Evolutionary conservation across 2,329 filamentous ascomycete genomes (phyloP), one percentile per base, ranked within the genome.

Genomic region (Scytalidium lignicola): DNA sequence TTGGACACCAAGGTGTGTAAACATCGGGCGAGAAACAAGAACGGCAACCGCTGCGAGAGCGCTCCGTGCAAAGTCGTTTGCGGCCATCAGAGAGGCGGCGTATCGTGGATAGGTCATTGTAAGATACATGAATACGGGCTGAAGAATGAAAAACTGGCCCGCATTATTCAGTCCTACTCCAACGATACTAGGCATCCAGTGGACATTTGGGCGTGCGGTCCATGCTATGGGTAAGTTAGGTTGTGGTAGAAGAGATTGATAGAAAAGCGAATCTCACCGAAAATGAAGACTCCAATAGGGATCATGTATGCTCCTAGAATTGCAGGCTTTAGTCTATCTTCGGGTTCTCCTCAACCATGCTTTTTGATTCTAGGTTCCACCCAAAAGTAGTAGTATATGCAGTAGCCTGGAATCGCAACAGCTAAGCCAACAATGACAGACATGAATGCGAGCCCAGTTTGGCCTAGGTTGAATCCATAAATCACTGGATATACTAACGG

Each of bases 401-500:
- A 57, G 63, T 78, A 82, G 32, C 68, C 49, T 43, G 57, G 65
- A 22, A 78, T 66, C 32, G 72, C 76, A 47, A 82, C 57, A 3
- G 78, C 51, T 57, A 75, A 79, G 6, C 75, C 70, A 19, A 83
- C 72, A 23, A 80, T 67, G 57, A 83, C 72, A 53, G 74, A 76
- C 42, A 81, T 64, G 67, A 84, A 84, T 49, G 80, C 73, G 17
- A 84, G 71, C 18, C 80, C 79, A 49, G 76, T 65, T 52, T 80
- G 61, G 39, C 79, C 79, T 3, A 76, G 64, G 53, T 72, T 75
- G 74, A 86, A 82, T 59, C 65, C 60, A 63, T 85, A 85, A 55
- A 75, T 67, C 23, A 70, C 70, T 2, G 72, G 70, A 61, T 82
- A 85, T 50, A 85, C 79, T n/a, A 82, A 67, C 6, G 80, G 79